Evolutionary conservation across 2,329 filamentous ascomycete species (phyloP).

Genomic region (Sporothrix euskadiensis): DNA sequence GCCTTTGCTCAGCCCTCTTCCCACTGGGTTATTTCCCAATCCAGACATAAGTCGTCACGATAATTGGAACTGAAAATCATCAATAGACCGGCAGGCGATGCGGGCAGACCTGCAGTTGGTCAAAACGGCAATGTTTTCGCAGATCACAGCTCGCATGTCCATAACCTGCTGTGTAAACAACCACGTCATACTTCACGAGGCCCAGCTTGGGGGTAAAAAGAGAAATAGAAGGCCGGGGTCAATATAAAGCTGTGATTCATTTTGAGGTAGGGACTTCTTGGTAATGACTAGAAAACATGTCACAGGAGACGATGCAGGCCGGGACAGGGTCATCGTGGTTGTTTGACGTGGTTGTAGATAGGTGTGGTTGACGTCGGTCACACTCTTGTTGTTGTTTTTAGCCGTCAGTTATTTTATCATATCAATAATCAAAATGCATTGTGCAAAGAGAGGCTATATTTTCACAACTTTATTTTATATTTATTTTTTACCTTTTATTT

Average conservation of each 20-base stretch:
- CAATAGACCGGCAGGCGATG: background rate
- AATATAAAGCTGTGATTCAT: background rate
- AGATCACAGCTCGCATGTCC: background rate
- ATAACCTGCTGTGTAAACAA: background rate
- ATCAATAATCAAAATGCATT: too few species aligned
- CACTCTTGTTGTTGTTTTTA: background rate
- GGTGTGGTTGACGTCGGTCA: background rate
- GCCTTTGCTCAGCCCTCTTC: background rate
- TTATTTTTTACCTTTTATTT: too few species aligned
- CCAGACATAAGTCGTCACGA: background rate
- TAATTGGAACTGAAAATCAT: background rate
- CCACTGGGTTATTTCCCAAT: background rate
- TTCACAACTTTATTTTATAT: too few species aligned
- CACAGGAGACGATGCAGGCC: background rate
- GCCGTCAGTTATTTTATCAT: too few species aligned
- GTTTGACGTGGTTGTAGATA: constrained; percentile 4
- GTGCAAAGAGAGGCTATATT: background rate
- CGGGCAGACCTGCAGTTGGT: background rate
- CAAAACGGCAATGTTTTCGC: background rate
- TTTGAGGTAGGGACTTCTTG: background rate
- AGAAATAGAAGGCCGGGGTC: background rate
- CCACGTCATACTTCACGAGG: background rate
- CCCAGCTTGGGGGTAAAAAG: background rate
- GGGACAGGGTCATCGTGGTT: background rate
- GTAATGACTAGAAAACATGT: background rate